Conservation (phyloP, 169 alveolate genomes). For the Cryptosporidium ubiquitum region DNA sequence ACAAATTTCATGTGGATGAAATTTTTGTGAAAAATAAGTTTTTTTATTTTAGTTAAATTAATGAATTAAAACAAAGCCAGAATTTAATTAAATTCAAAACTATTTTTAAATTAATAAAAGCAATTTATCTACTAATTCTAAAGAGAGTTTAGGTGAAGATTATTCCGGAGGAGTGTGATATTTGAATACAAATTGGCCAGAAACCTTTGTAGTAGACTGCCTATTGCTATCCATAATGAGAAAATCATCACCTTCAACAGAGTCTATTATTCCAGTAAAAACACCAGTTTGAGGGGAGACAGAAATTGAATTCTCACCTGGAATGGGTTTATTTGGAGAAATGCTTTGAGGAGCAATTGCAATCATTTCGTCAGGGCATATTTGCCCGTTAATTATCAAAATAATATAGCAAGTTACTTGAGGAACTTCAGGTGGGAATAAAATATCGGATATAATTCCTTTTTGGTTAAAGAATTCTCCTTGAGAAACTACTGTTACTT, state of each 20-base stretch:
- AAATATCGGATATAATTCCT: constrained; percentile 50
- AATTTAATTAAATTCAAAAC: neutral
- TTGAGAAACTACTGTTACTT: constrained; percentile 58
- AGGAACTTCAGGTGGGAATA: constrained; percentile 71
- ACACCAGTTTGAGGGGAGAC: constrained; percentile 60
- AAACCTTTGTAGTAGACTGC: constrained; percentile 30
- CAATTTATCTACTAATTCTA: neutral
- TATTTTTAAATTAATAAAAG: neutral
- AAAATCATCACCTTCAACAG: constrained; percentile 35
- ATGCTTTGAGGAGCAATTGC: constrained; percentile 72
- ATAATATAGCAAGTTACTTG: constrained; percentile 54
- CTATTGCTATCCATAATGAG: constrained; percentile 11
- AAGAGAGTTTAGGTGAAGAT: neutral
- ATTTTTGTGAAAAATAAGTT: no score
- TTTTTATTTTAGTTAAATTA: neutral
- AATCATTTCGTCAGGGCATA: constrained; percentile 69
- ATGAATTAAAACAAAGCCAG: neutral
- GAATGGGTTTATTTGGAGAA: constrained; percentile 45
- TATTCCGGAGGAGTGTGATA: constrained; percentile 71
- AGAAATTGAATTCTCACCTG: constrained; percentile 54
- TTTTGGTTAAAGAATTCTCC: constrained; percentile 61
- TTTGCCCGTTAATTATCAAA: constrained; percentile 43
- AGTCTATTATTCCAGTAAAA: constrained; percentile 51
- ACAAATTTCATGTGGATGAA: neutral
- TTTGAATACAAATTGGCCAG: constrained; percentile 48